Percentiles rank a stretch among this genome's conserved stretches.
Evolutionary conservation across 1,284 basidiomycete genomes (phyloP).

Genomic region (Tylopilus orsonianus): DNA sequence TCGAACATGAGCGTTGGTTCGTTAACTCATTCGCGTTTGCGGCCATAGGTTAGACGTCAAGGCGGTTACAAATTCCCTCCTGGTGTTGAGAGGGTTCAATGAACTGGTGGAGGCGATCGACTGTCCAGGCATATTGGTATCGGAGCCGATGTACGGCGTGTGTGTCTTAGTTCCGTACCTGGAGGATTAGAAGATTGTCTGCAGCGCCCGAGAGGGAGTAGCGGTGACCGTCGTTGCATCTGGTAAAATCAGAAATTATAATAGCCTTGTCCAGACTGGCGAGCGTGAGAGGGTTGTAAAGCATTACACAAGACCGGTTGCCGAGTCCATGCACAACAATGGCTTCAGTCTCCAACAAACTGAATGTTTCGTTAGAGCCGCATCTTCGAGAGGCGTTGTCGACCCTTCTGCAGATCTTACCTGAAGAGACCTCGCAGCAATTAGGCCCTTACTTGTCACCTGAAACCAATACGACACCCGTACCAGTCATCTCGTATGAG

Average conservation of each 20-base stretch:
- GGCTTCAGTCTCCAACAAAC: constrained; percentile 28
- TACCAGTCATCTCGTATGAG: constrained; percentile 56
- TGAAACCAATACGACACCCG: constrained; percentile 24
- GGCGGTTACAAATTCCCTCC: constrained; percentile 47
- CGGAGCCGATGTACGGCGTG: no score
- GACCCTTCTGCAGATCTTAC: constrained; percentile 46
- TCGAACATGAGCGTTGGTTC: neutral
- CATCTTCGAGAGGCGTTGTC: constrained; percentile 55
- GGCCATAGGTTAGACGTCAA: constrained; percentile 48
- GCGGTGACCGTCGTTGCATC: no score
- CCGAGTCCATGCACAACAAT: no score
- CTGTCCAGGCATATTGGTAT: neutral
- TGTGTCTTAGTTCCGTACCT: constrained; percentile 3
- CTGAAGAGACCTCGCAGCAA: constrained; percentile 42
- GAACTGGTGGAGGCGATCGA: constrained; percentile 1
- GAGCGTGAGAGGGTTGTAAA: neutral
- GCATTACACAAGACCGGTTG: neutral
- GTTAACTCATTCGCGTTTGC: neutral
- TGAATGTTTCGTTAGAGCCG: constrained; percentile 66
- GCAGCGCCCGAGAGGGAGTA: neutral
- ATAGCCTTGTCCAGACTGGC: no score
- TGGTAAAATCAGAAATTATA: no score
- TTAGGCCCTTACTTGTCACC: constrained; percentile 39
- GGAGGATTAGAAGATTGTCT: neutral
- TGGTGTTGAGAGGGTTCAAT: constrained; percentile 46